Evolutionary conservation across 2,329 filamentous ascomycete species (phyloP).

Genomic region (Arachnopeziza araneosa): DNA sequence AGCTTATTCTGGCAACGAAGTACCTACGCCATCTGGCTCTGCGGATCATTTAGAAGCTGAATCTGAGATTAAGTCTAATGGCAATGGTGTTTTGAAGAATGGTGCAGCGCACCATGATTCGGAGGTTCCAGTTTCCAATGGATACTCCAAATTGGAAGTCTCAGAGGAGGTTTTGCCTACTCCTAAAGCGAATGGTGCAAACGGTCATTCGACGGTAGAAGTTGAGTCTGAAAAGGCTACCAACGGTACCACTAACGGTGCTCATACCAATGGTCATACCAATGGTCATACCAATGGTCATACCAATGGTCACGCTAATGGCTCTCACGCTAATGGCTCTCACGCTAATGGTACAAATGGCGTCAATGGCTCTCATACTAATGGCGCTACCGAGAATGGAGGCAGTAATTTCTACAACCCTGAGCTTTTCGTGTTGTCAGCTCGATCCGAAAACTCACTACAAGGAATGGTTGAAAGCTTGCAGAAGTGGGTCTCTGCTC

Average conservation of each 20-base stretch:
- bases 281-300: background rate
- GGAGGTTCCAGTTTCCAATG: background rate
- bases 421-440: constrained; percentile 2
- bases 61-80: background rate
- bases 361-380: background rate
- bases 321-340: background rate
- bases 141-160: background rate
- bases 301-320: background rate
- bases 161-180: background rate
- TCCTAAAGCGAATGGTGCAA: background rate
- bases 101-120: no score
- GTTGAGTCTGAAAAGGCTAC: background rate
- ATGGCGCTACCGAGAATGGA: background rate
- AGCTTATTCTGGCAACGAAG: background rate
- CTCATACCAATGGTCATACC: background rate
- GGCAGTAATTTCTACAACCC: background rate
- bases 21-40: background rate
- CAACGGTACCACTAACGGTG: background rate
- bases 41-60: no score
- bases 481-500: constrained; percentile 4
- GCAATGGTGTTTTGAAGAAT: background rate
- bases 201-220: background rate
- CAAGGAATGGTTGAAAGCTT: constrained; percentile 6
- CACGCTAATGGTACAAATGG: background rate
- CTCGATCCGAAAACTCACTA: constrained; percentile 5